Percentiles rank a stretch among this genome's conserved stretches.
phyloP scores from a whole-genome alignment of 2,329 filamentous ascomycete species.

The Simplicillium aogashimaense region DNA sequence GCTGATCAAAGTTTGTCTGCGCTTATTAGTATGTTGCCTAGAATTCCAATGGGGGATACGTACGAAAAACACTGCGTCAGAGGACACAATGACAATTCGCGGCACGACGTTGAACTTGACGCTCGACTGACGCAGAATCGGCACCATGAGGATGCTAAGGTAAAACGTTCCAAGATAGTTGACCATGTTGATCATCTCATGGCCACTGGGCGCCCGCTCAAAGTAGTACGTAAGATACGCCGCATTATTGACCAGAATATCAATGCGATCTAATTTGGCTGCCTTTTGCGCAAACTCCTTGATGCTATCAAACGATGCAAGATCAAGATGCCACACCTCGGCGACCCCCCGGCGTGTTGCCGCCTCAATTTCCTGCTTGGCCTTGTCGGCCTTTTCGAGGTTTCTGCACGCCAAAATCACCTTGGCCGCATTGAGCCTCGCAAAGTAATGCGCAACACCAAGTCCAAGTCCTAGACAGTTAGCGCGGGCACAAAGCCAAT shows the following conservation, averaged over 20 bases:
- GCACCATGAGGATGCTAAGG: constrained; percentile 21
- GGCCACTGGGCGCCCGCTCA: constrained; percentile 21
- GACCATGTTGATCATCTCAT: constrained; percentile 31
- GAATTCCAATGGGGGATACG: neutral
- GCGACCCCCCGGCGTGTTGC: constrained; percentile 16
- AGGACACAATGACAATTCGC: constrained; percentile 27
- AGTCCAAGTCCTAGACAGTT: constrained; percentile 23
- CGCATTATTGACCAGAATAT: constrained; percentile 33
- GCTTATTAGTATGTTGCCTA: neutral
- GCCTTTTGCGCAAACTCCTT: constrained; percentile 22
- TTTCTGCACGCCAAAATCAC: constrained; percentile 33
- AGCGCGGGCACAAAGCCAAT: neutral
- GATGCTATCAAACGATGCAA: constrained; percentile 25
- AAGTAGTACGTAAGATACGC: constrained; percentile 9
- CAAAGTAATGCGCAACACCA: constrained; percentile 30
- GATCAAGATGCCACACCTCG: constrained; percentile 35
- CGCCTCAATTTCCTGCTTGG: constrained; percentile 23
- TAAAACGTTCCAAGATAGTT: constrained; percentile 32
- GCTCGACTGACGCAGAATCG: constrained; percentile 26
- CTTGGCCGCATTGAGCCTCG: constrained; percentile 24
- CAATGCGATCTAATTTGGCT: constrained; percentile 25
- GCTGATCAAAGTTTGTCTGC: constrained; percentile 22
- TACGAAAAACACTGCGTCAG: constrained; percentile 18
- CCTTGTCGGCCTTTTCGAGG: constrained; percentile 27
- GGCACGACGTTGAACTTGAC: constrained; percentile 20